Percentiles rank a stretch among this genome's conserved stretches.
Evolutionary conservation across 1,284 basidiomycete species (phyloP).

Genomic region (Tetrapyrgos nigripes): DNA sequence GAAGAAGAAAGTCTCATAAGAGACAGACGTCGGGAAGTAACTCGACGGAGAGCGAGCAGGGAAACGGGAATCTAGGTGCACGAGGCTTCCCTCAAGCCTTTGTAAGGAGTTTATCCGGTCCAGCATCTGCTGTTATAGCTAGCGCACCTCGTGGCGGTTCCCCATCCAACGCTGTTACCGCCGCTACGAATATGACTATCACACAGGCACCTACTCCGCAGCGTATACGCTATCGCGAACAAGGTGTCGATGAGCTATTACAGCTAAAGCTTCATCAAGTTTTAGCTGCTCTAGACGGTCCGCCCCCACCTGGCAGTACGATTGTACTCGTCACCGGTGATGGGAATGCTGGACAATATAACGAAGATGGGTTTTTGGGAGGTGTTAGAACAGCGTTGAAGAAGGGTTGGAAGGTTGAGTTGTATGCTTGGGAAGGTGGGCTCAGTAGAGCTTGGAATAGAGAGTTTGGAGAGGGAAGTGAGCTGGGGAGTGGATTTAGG

Average conservation of each 20-base stretch:
- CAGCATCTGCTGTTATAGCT: conserved; percentile 7
- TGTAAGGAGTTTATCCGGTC: conserved; percentile 24
- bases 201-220: conserved; percentile 10
- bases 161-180: background rate
- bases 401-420: conserved; percentile 87
- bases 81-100: conserved; percentile 29
- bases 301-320: conserved; percentile 67
- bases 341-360: conserved; percentile 88
- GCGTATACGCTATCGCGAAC: conserved; percentile 72
- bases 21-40: conserved; percentile 38
- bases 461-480: conserved; percentile 63
- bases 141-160: conserved; percentile 10
- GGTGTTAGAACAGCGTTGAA: conserved; percentile 82
- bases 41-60: conserved; percentile 40
- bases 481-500: conserved; percentile 51
- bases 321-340: conserved; percentile 91
- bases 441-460: conserved; percentile 74
- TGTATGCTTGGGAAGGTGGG: conserved; percentile 86
- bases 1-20: conserved; percentile 33
- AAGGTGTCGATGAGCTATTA: conserved; percentile 88
- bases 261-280: conserved; percentile 89
- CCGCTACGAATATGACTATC: conserved; percentile 9
- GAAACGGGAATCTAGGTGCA: conserved; percentile 21
- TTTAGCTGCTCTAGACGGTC: conserved; percentile 69
- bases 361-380: conserved; percentile 86